phyloP scores from a whole-genome alignment of 495 filamentous ascomycete genomes.

The Penicilliopsis zonata region DNA sequence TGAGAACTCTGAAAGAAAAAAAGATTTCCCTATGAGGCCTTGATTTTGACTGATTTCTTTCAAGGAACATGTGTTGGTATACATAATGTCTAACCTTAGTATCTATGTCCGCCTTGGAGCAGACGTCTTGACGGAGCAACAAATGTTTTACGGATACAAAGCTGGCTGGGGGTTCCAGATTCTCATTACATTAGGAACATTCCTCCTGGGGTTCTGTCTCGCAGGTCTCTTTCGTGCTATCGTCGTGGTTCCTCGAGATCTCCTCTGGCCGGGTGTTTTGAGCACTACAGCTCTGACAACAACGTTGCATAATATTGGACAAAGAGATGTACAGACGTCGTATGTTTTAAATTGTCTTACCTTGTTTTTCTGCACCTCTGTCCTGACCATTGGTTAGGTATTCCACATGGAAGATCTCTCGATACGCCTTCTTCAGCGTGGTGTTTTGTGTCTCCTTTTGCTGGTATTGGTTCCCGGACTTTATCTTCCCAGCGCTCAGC shows the following conservation, averaged over 20 bases:
- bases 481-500: constrained; percentile 69
- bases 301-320: constrained; percentile 22
- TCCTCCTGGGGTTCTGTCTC: constrained; percentile 52
- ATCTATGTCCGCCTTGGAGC: no score
- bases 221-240: constrained; percentile 50
- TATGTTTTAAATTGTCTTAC: no score
- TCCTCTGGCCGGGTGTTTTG: constrained; percentile 22
- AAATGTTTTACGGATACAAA: constrained; percentile 47
- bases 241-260: constrained; percentile 48
- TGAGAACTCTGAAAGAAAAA: no score
- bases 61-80: no score
- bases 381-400: no score
- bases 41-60: no score
- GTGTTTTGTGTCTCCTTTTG: constrained; percentile 37
- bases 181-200: constrained; percentile 47
- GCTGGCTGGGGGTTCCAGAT: constrained; percentile 40
- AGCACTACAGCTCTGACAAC: constrained; percentile 23
- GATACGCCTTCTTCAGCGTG: constrained; percentile 45
- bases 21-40: no score
- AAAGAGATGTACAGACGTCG: constrained; percentile 34
- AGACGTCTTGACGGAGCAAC: constrained; percentile 40
- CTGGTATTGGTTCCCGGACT: constrained; percentile 72
- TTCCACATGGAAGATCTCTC: constrained; percentile 49
- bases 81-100: no score
- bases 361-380: no score